phyloP scores from a whole-genome alignment of 2,329 filamentous ascomycete genomes.

The Alternaria ventricosa region DNA sequence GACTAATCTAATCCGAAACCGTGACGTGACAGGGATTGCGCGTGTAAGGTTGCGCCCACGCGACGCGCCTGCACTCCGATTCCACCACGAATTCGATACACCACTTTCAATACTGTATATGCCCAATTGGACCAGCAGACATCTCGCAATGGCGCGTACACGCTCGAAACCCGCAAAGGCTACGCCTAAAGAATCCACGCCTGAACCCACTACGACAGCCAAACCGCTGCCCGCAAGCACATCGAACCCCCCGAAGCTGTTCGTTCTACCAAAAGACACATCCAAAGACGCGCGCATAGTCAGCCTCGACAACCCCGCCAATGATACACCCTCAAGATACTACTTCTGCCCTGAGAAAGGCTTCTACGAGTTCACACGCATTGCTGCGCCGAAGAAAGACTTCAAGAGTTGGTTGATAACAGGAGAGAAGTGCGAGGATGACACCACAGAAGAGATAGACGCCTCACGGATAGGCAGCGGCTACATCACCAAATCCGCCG shows the following conservation, averaged over 20 bases:
- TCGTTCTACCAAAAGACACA: slow-evolving; percentile 63
- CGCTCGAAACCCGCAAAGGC: slow-evolving; percentile 39
- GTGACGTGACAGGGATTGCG: slow-evolving; percentile 33
- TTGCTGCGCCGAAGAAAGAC: slow-evolving; percentile 58
- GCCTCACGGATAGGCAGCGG: slow-evolving; percentile 44
- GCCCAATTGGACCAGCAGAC: not conserved
- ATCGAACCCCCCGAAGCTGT: slow-evolving; percentile 58
- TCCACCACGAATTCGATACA: not conserved
- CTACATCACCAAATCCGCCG: slow-evolving; percentile 69
- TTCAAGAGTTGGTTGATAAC: slow-evolving; percentile 63
- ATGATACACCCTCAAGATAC: slow-evolving; percentile 57
- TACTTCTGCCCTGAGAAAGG: slow-evolving; percentile 65
- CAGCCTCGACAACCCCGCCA: slow-evolving; percentile 62
- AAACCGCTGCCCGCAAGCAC: slow-evolving; percentile 47
- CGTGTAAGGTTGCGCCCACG: slow-evolving; percentile 28
- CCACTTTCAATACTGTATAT: not conserved
- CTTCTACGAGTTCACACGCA: slow-evolving; percentile 66
- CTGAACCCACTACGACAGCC: slow-evolving; percentile 28
- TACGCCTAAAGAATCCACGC: slow-evolving; percentile 23
- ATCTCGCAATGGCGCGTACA: slow-evolving; percentile 41
- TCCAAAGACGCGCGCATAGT: slow-evolving; percentile 62
- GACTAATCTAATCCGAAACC: slow-evolving; percentile 37
- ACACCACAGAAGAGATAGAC: not conserved
- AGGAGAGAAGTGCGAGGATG: slow-evolving; percentile 17
- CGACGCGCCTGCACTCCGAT: slow-evolving; percentile 8